phyloP scores from a whole-genome alignment of 306 rosid genomes.

The Datisca glomerata region DNA sequence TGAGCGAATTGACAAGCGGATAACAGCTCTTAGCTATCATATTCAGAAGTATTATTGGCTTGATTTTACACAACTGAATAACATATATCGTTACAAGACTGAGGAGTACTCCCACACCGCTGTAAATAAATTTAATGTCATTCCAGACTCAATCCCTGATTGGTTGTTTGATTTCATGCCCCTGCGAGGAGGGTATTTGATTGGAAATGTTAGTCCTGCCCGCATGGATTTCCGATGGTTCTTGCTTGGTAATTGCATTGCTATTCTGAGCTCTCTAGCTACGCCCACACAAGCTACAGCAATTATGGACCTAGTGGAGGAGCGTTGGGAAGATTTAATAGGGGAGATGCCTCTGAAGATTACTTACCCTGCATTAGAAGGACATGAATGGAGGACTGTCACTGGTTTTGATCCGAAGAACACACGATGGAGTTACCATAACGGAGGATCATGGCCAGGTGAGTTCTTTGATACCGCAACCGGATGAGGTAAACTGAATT shows the following conservation, averaged over 20 bases:
- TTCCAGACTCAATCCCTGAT: slow-evolving; percentile 8
- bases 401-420: slow-evolving; percentile 20
- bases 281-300: slow-evolving; percentile 12
- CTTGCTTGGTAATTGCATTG: slow-evolving; percentile 18
- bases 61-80: slow-evolving; percentile 6
- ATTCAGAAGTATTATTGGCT: slow-evolving; percentile 8
- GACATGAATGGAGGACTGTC: slow-evolving; percentile 17
- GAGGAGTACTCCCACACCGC: slow-evolving; percentile 13
- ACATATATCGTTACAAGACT: slow-evolving; percentile 9
- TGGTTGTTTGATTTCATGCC: slow-evolving; percentile 16
- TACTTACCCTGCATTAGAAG: slow-evolving; percentile 18
- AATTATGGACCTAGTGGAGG: slow-evolving; percentile 22
- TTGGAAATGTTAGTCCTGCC: slow-evolving; percentile 17
- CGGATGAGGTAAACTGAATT: no score
- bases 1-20: slow-evolving; percentile 13
- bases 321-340: slow-evolving; percentile 20
- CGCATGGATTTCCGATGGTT: slow-evolving; percentile 21
- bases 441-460: slow-evolving; percentile 27
- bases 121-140: slow-evolving; percentile 11
- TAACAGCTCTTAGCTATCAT: slow-evolving; percentile 10
- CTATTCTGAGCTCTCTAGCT: slow-evolving; percentile 14
- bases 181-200: slow-evolving; percentile 9
- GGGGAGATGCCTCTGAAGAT: slow-evolving; percentile 27
- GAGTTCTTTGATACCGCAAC: not conserved
- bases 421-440: slow-evolving; percentile 22